Evolutionary conservation across 192 early-diverging fungal species (phyloP).

Genomic region (Umbelopsis sp.): DNA sequence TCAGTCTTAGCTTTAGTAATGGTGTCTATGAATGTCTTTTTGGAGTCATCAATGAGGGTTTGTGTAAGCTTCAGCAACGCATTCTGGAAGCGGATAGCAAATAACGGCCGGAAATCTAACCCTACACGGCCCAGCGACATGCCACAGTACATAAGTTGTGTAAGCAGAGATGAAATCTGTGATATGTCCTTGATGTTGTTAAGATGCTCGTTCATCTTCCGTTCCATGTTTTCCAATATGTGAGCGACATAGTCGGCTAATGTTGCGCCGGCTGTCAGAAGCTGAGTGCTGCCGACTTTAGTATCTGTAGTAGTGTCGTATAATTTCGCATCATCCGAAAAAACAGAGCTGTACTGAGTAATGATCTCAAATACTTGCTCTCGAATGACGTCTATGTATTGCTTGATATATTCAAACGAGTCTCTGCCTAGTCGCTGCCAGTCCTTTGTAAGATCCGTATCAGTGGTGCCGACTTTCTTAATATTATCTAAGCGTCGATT

Average conservation of each 20-base stretch:
- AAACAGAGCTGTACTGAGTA: conserved; percentile 80
- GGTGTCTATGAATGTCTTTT: conserved; percentile 47
- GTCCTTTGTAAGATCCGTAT: not conserved
- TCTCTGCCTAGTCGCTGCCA: conserved; percentile 28
- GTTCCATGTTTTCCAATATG: conserved; percentile 46
- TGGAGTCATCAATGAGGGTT: conserved; percentile 51
- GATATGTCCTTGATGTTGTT: conserved; percentile 64
- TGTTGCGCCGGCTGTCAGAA: conserved; percentile 25
- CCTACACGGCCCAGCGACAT: conserved; percentile 79
- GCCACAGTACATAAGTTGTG: conserved; percentile 83
- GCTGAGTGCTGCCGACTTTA: not conserved
- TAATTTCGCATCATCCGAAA: conserved; percentile 40
- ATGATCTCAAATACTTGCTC: conserved; percentile 83
- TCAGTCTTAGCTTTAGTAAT: conserved; percentile 43
- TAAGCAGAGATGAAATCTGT: conserved; percentile 61
- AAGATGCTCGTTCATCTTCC: conserved; percentile 47
- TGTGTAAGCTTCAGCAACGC: conserved; percentile 59
- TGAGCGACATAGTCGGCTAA: conserved; percentile 67
- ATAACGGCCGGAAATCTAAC: conserved; percentile 69
- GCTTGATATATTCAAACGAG: conserved; percentile 69
- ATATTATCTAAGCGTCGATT: conserved; percentile 54
- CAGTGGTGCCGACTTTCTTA: conserved; percentile 30
- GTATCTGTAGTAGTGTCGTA: not conserved
- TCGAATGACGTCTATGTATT: conserved; percentile 77
- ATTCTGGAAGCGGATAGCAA: conserved; percentile 63